Percentiles rank a stretch among this genome's conserved stretches.
These are phyloP conservation scores for Closterium sp. DNA, from an alignment of 139 green algal species.

Conservation along the genomic window DNA sequence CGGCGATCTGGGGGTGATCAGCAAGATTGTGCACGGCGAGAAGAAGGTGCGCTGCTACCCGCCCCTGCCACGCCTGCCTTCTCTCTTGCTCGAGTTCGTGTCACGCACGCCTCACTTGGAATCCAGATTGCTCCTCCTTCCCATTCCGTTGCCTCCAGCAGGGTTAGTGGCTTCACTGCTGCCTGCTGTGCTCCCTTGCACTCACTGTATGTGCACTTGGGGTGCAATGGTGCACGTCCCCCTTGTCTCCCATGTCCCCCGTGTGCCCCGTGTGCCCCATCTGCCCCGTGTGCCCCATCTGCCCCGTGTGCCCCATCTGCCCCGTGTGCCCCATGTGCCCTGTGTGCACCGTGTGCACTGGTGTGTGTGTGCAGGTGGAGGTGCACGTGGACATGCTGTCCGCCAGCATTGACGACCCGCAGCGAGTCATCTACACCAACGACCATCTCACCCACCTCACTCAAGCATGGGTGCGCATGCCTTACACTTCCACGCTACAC, in stretches of 20 bases:
- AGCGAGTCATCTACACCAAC: neutral
- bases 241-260: neutral
- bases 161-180: neutral
- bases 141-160: neutral
- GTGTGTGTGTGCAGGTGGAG: neutral
- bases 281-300: too few relatives aligned
- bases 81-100: neutral
- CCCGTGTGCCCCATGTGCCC: neutral
- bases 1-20: slow-evolving; percentile 71
- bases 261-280: too few relatives aligned
- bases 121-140: too few relatives aligned
- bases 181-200: neutral
- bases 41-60: slow-evolving; percentile 14
- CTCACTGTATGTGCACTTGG: neutral
- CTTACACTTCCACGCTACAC: neutral
- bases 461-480: neutral
- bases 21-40: slow-evolving; percentile 38
- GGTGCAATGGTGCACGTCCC: neutral
- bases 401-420: neutral
- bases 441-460: neutral
- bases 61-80: neutral
- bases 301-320: too few relatives aligned
- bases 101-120: neutral
- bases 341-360: neutral
- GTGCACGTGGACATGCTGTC: neutral